Percentiles rank a stretch among this genome's conserved stretches.
Evolutionary conservation across 768 basidiomycete genomes (phyloP).

Genomic region (Lentinula lateritia): DNA sequence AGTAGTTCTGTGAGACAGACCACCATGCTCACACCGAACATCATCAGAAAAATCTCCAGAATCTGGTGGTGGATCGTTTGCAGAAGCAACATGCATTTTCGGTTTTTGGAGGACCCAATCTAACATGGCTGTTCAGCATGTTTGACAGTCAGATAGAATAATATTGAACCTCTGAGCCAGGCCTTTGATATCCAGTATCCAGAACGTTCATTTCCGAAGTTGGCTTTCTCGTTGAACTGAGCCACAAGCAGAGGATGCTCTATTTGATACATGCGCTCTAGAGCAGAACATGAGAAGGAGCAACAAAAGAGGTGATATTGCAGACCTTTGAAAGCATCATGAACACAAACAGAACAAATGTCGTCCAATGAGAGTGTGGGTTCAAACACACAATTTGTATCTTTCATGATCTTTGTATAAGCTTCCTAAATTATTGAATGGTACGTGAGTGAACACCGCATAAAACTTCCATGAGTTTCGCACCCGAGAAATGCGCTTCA

Average conservation of each 20-base stretch:
- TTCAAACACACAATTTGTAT: conserved; percentile 42
- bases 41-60: conserved; percentile 48
- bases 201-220: conserved; percentile 25
- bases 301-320: neutral
- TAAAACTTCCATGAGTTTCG: neutral
- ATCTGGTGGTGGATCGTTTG: conserved; percentile 66
- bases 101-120: conserved; percentile 74
- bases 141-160: neutral
- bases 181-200: conserved; percentile 73
- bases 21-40: conserved; percentile 70
- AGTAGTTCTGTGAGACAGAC: conserved; percentile 47
- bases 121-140: conserved; percentile 20
- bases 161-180: conserved; percentile 64
- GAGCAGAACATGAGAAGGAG: conserved; percentile 1
- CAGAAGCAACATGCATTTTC: conserved; percentile 61
- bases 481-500: conserved; percentile 57
- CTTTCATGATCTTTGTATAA: conserved; percentile 33
- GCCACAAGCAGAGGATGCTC: conserved; percentile 61
- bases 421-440: conserved; percentile 29
- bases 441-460: neutral
- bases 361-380: conserved; percentile 44
- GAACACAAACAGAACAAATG: conserved; percentile 59
- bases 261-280: conserved; percentile 66
- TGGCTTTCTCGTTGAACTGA: conserved; percentile 45
- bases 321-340: conserved; percentile 50